Percentiles rank a stretch among this genome's conserved stretches.
phyloP scores from a whole-genome alignment of 2,329 filamentous ascomycete species.

The Chaetomiaceae sp. region DNA sequence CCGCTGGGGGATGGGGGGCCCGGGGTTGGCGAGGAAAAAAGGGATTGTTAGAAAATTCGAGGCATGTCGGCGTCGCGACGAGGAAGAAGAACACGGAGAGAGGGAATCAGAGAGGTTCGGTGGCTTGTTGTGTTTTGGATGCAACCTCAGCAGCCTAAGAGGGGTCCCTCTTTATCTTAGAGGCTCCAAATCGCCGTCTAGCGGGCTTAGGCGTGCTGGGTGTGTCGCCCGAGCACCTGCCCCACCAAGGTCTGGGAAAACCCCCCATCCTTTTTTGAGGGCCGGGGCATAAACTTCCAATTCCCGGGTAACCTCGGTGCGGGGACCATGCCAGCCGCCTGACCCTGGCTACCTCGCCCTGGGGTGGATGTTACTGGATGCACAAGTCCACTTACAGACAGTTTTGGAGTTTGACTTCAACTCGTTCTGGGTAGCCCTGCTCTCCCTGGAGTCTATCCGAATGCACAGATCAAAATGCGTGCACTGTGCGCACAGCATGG shows the following conservation, averaged over 20 bases:
- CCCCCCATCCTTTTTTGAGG: too few relatives aligned
- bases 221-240: neutral
- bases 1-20: neutral
- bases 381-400: too few relatives aligned
- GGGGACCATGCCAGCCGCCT: too few relatives aligned
- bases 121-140: neutral
- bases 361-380: too few relatives aligned
- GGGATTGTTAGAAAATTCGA: neutral
- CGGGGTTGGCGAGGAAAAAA: neutral
- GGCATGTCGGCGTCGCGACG: constrained; percentile 4
- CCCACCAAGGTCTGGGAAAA: neutral
- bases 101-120: neutral
- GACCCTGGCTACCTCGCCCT: too few relatives aligned
- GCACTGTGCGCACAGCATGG: too few relatives aligned
- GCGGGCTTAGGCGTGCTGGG: neutral
- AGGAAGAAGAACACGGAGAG: neutral
- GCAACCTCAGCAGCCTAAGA: neutral
- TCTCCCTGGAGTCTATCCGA: too few relatives aligned
- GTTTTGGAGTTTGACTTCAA: too few relatives aligned
- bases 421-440: too few relatives aligned
- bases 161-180: neutral
- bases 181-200: neutral
- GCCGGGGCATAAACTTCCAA: neutral
- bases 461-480: too few relatives aligned
- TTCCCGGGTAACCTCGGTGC: constrained; percentile 7